Evolutionary conservation across 179 eudicot species (phyloP).

Genomic region (Heliamphora pulchella): DNA sequence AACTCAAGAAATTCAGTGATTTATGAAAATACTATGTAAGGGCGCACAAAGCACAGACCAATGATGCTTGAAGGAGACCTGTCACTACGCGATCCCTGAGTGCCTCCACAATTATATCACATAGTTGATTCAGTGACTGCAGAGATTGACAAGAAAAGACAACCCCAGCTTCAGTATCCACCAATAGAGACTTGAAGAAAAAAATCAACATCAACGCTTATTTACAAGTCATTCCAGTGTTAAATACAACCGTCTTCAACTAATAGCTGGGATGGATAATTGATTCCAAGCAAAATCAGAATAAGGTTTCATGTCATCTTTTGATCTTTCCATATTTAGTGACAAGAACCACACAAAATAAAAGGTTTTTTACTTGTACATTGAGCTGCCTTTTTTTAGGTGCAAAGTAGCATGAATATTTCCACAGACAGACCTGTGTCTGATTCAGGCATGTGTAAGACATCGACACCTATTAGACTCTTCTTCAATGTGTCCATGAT

Average conservation of each 20-base stretch:
- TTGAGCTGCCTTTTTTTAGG: too few relatives aligned
- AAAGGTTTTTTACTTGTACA: not conserved
- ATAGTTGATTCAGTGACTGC: slow-evolving; percentile 85
- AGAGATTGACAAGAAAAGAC: slow-evolving; percentile 16
- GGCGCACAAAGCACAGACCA: slow-evolving; percentile 40
- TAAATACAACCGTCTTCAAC: not conserved
- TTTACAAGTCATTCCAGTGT: not conserved
- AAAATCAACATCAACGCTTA: not conserved
- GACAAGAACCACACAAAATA: not conserved
- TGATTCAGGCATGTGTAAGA: not conserved
- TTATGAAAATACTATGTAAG: not conserved
- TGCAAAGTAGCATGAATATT: not conserved
- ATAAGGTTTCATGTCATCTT: not conserved
- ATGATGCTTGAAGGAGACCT: slow-evolving; percentile 91
- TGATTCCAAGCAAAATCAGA: not conserved
- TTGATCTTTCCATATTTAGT: not conserved
- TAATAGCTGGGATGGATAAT: not conserved
- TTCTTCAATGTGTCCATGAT: not conserved
- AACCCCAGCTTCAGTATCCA: slow-evolving; percentile 7
- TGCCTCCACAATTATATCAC: slow-evolving; percentile 75
- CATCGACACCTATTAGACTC: not conserved
- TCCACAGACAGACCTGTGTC: not conserved
- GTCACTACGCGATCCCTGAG: slow-evolving; percentile 94
- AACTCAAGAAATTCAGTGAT: not conserved
- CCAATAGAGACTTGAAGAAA: not conserved